These are phyloP conservation scores for Malassezia equina DNA, from an alignment of 1,284 basidiomycete genomes.

Conservation along the genomic window DNA sequence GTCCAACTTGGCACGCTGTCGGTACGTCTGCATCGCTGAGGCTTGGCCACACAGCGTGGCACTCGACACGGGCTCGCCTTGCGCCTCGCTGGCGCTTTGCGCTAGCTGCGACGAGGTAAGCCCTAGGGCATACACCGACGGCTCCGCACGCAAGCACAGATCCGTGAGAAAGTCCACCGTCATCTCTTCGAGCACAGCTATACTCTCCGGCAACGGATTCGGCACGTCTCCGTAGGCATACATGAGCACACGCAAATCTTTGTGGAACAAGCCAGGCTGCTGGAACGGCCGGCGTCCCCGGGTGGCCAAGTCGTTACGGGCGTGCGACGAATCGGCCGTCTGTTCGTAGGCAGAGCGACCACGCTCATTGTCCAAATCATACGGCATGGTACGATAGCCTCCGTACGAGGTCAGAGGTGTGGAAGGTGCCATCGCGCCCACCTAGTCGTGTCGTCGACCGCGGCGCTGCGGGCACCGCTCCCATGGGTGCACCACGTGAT, in stretches of 20 bases:
- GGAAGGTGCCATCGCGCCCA: conserved; percentile 4
- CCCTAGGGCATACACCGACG: conserved; percentile 30
- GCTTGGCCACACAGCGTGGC: conserved; percentile 9
- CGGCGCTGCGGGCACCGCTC: neutral
- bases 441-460: neutral
- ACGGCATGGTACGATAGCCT: conserved; percentile 6
- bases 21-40: conserved; percentile 20
- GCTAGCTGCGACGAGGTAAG: conserved; percentile 25
- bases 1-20: conserved; percentile 41
- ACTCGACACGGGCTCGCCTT: neutral
- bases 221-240: conserved; percentile 89
- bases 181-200: conserved; percentile 87
- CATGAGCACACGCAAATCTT: conserved; percentile 65
- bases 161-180: conserved; percentile 81
- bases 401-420: conserved; percentile 4
- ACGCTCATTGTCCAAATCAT: neutral
- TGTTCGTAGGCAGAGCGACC: neutral
- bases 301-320: conserved; percentile 1
- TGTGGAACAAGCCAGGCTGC: conserved; percentile 30
- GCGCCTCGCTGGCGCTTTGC: conserved; percentile 14
- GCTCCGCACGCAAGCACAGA: conserved; percentile 56
- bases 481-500: neutral
- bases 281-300: conserved; percentile 28
- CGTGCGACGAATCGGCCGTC: neutral
- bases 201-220: conserved; percentile 72